Percentiles rank a stretch among this genome's conserved stretches.
phyloP scores from a whole-genome alignment of 345 rosid species.

The Populus pruinosa region DNA sequence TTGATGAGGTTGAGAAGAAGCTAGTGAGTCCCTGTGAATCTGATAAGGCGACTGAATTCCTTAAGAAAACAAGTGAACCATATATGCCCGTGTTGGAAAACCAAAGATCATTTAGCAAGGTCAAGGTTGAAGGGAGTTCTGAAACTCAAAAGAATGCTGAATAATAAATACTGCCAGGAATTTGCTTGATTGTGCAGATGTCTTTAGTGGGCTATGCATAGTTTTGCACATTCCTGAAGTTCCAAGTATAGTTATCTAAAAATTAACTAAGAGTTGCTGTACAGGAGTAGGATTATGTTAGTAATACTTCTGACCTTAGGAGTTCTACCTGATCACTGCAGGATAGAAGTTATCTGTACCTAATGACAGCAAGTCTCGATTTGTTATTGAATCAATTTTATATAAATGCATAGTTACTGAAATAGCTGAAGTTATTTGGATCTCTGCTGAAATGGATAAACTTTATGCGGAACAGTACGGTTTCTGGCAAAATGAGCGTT shows the following conservation, averaged over 20 bases:
- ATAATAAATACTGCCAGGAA: conserved; percentile 6
- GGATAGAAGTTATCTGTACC: not conserved
- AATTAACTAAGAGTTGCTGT: not conserved
- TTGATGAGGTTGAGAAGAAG: conserved; percentile 57
- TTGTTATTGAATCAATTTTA: not conserved
- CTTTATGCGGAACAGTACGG: not conserved
- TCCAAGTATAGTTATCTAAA: not conserved
- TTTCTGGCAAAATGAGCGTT: not conserved
- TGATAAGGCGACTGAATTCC: conserved; percentile 42
- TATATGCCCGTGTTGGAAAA: conserved; percentile 43
- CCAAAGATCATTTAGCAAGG: conserved; percentile 40
- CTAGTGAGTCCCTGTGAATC: conserved; percentile 56
- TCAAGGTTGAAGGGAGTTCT: conserved; percentile 37
- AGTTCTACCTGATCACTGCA: not conserved
- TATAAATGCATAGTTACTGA: not conserved
- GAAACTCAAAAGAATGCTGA: conserved; percentile 39
- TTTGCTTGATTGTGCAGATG: not conserved
- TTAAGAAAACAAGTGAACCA: conserved; percentile 49
- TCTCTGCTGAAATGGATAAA: not conserved
- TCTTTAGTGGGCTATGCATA: no score
- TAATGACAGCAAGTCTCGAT: not conserved
- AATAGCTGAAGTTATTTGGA: not conserved
- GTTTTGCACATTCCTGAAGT: not conserved
- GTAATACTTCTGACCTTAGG: not conserved
- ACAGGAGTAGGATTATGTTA: not conserved